These are phyloP conservation scores for Nannochloris sp. DNA, from an alignment of 139 green algal genomes.

Conservation along the genomic window DNA sequence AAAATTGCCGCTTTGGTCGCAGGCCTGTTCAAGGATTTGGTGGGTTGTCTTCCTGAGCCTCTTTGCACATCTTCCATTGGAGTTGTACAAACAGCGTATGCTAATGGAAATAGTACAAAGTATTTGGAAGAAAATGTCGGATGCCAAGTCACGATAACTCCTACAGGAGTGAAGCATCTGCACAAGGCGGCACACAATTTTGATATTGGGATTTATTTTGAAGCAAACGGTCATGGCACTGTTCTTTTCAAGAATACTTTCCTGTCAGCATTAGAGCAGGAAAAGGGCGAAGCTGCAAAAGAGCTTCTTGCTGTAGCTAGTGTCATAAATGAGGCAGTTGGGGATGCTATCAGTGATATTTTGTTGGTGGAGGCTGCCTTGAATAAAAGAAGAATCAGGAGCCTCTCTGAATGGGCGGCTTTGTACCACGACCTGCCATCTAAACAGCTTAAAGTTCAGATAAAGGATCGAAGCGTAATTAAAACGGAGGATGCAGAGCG, in stretches of 20 bases:
- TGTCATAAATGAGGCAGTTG: slow-evolving; percentile 86
- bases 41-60: slow-evolving; percentile 38
- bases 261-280: neutral
- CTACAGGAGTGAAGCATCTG: slow-evolving; percentile 92
- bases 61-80: slow-evolving; percentile 39
- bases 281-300: slow-evolving; percentile 13
- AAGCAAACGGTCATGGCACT: slow-evolving; percentile 96
- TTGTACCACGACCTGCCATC: slow-evolving; percentile 87
- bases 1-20: slow-evolving; percentile 80
- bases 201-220: slow-evolving; percentile 96
- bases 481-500: slow-evolving; percentile 67
- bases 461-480: slow-evolving; percentile 63
- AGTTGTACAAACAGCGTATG: slow-evolving; percentile 97
- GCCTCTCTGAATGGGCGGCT: slow-evolving; percentile 58
- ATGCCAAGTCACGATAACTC: slow-evolving; percentile 30
- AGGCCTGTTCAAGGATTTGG: slow-evolving; percentile 45
- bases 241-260: slow-evolving; percentile 71
- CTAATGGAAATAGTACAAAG: slow-evolving; percentile 79
- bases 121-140: slow-evolving; percentile 50
- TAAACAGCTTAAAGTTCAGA: slow-evolving; percentile 67
- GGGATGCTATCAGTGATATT: slow-evolving; percentile 80
- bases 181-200: slow-evolving; percentile 68
- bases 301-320: slow-evolving; percentile 53
- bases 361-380: slow-evolving; percentile 84
- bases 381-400: slow-evolving; percentile 38